A percentile compares a stretch with the other conserved stretches of the same genome.
These are phyloP conservation scores for Nakazawaea ishiwadae DNA, from an alignment of 805 yeast species.

Conservation along the genomic window DNA sequence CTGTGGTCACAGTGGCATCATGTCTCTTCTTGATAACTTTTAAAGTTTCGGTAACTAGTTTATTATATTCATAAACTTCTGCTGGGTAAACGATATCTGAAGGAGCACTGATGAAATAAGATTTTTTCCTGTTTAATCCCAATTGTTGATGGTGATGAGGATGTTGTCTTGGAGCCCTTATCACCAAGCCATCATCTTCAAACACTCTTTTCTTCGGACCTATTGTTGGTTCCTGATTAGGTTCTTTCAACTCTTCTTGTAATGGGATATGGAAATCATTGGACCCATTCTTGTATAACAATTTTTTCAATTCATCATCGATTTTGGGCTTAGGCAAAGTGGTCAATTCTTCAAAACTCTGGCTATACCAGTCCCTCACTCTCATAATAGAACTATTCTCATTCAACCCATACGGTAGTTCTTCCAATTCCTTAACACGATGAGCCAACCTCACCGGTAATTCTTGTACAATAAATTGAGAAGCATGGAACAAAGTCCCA, in stretches of 20 bases:
- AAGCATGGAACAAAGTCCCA: slow-evolving; percentile 76
- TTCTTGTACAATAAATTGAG: slow-evolving; percentile 81
- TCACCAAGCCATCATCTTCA: slow-evolving; percentile 46
- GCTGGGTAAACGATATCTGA: slow-evolving; percentile 60
- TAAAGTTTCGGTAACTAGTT: slow-evolving; percentile 58
- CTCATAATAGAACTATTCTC: slow-evolving; percentile 70
- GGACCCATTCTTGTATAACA: slow-evolving; percentile 24
- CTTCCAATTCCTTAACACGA: slow-evolving; percentile 78
- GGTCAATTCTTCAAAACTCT: slow-evolving; percentile 81
- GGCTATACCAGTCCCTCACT: slow-evolving; percentile 88
- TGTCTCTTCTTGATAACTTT: slow-evolving; percentile 75
- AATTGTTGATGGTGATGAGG: slow-evolving; percentile 14
- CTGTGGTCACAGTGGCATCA: slow-evolving; percentile 89
- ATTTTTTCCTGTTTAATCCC: slow-evolving; percentile 23
- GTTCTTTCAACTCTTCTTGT: slow-evolving; percentile 11
- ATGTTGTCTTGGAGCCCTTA: slow-evolving; percentile 18
- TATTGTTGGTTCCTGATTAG: slow-evolving; percentile 11
- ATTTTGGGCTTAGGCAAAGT: slow-evolving; percentile 54
- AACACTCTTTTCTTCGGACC: slow-evolving; percentile 16
- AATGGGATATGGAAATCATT: slow-evolving; percentile 15
- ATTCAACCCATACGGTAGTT: slow-evolving; percentile 69
- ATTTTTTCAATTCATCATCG: slow-evolving; percentile 33
- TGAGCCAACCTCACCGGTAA: slow-evolving; percentile 83
- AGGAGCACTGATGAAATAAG: slow-evolving; percentile 51
- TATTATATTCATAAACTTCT: slow-evolving; percentile 70